Percentiles rank a stretch among this genome's conserved stretches.
These are phyloP conservation scores for Vickermania spadyakhi DNA, from an alignment of 208 protist species.

Conservation along the genomic window DNA sequence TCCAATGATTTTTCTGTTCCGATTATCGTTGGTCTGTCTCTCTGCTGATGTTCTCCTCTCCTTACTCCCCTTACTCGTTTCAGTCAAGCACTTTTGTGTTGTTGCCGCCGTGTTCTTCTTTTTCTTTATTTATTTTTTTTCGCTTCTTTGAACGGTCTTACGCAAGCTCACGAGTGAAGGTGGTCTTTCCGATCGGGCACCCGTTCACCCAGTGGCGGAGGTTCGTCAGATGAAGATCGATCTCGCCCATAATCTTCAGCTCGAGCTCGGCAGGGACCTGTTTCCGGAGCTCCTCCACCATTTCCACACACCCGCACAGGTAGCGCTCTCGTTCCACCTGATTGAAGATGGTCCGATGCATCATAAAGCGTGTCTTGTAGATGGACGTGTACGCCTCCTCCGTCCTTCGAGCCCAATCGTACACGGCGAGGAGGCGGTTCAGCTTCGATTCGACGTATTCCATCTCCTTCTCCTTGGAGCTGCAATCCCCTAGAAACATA, in stretches of 20 bases:
- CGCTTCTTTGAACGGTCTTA: slow-evolving; percentile 14
- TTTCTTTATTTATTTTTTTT: slow-evolving; percentile 1
- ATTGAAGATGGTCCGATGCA: slow-evolving; percentile 83
- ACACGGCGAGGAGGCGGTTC: slow-evolving; percentile 75
- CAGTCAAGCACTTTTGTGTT: no score
- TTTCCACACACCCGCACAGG: slow-evolving; percentile 69
- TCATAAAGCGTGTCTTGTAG: slow-evolving; percentile 60
- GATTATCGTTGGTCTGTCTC: no score
- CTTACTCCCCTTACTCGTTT: no score
- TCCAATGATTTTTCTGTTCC: no score
- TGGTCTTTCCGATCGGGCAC: slow-evolving; percentile 85
- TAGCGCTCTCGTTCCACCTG: slow-evolving; percentile 85
- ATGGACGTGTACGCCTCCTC: slow-evolving; percentile 78
- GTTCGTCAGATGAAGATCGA: slow-evolving; percentile 65
- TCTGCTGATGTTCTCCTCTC: no score
- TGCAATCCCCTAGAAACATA: slow-evolving; percentile 73
- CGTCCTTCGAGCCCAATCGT: slow-evolving; percentile 65
- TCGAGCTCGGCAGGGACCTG: slow-evolving; percentile 75
- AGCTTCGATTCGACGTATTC: slow-evolving; percentile 65
- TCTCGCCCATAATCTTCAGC: slow-evolving; percentile 68
- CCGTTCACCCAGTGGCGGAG: slow-evolving; percentile 88
- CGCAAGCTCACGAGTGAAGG: slow-evolving; percentile 53
- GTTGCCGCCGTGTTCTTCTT: not conserved
- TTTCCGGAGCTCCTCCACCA: slow-evolving; percentile 62
- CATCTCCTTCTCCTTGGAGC: slow-evolving; percentile 45